phyloP scores from a whole-genome alignment of 768 basidiomycete species.

The Calocybe cyanea region DNA sequence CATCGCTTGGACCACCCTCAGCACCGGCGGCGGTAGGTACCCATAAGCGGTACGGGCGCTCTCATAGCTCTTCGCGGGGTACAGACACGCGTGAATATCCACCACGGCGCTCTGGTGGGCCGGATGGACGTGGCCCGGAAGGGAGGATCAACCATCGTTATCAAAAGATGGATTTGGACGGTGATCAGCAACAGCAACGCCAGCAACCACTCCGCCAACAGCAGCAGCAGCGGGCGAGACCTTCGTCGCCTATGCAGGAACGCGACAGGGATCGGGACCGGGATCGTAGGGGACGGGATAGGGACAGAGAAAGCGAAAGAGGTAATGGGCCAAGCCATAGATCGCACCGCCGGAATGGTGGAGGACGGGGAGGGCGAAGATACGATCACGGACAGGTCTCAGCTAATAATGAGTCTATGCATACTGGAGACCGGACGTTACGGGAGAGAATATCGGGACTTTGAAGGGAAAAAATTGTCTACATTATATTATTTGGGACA shows the following conservation, averaged over 20 bases:
- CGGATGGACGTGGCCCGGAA: conserved; percentile 16
- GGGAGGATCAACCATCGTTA: conserved; percentile 17
- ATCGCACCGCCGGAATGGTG: conserved; percentile 37
- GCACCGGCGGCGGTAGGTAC: no score
- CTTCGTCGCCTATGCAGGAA: conserved; percentile 36
- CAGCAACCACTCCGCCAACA: no score
- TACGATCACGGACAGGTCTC: conserved; percentile 30
- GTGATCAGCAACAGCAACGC: conserved; percentile 27
- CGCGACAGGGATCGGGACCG: conserved; percentile 34
- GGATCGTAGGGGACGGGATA: conserved; percentile 34
- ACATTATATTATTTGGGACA: no score
- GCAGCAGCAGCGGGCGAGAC: conserved; percentile 25
- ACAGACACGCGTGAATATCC: conserved; percentile 20
- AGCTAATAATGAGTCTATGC: conserved; percentile 24
- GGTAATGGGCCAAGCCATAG: conserved; percentile 27
- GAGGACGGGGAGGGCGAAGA: conserved; percentile 29
- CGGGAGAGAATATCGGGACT: conserved; percentile 83
- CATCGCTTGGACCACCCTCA: conserved; percentile 17
- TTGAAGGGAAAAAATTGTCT: conserved; percentile 25
- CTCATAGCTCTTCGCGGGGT: conserved; percentile 14
- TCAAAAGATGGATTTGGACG: conserved; percentile 55
- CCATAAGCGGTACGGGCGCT: conserved; percentile 21
- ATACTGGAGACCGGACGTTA: conserved; percentile 71
- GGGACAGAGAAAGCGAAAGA: conserved; percentile 30
- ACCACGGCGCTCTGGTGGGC: conserved; percentile 15